Base-by-base conservation (phyloP, 129 eudicot species). In the Flaveria robusta region DNA sequence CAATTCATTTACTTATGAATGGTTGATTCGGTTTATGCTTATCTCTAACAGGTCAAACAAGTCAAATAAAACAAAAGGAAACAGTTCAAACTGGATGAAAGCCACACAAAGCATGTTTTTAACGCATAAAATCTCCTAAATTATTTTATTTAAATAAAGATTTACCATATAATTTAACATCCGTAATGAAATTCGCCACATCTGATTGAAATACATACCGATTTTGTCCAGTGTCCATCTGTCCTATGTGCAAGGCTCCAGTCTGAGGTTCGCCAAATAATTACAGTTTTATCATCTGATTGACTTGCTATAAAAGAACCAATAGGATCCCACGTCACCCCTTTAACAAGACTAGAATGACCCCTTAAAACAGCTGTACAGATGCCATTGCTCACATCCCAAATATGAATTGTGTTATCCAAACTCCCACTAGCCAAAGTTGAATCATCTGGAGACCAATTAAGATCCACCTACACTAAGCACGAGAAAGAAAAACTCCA, bases 381-480 rank as follows among this genome's bases (percentile, higher is more conserved):
- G 23, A 91, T 89, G 77, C 97, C 99, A 66, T 83, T 91, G 72
- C 79, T 86, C 91, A 89, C 88, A 69, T 95, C 90, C 99, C 99
- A 95, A 43, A 95, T 84, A 80, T 95, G 99, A 81, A 95, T 67
- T 5, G 99, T 95, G 65, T 91, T 95, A 74, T 95, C 99, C 81
- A 95, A 83, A 82, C 99, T 95, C 65, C 91, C 99, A 59, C 99
- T 95, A n/a, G 94, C 97, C 81, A 95, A 83, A 79, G 80, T 85
- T 7, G 97, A 89, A 79, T 95, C 97, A 88, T 95, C 99, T n/a
- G 99, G 97, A 31, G 99, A 95, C 99, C 99, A 95, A 84, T 95
- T 95, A 72, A 95, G 99, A 95, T 95, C 99, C 96, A 95, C 99
- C 99, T 95, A 91, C 94, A 85, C 93, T 81, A 86, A 62, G 86